Conservation (phyloP, 208 protist genomes). For the Trypanosoma conorhini region DNA sequence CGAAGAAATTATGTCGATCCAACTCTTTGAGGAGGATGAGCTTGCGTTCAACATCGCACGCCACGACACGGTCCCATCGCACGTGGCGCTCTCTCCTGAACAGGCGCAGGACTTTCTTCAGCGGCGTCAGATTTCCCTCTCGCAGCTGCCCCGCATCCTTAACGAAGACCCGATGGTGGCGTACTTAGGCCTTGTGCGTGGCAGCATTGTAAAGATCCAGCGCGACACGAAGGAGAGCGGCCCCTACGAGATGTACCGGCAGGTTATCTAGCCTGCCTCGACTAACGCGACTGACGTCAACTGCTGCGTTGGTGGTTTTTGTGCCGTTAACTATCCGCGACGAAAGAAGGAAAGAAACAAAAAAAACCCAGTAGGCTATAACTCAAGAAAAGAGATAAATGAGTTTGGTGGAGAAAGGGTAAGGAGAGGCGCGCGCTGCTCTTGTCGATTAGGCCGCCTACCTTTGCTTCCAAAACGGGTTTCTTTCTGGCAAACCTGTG, state of each 20-base stretch:
- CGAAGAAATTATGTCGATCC: constrained; percentile 68
- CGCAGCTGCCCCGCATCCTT: constrained; percentile 96
- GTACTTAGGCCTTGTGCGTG: constrained; percentile 93
- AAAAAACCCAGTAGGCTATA: background rate
- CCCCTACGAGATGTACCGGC: constrained; percentile 97
- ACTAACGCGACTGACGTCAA: background rate
- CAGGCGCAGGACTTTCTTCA: constrained; percentile 84
- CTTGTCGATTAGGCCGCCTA: background rate
- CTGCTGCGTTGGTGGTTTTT: constrained; percentile 2
- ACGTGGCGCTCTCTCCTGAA: constrained; percentile 73
- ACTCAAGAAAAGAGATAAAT: background rate
- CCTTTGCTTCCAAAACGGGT: background rate
- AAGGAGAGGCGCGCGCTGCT: background rate
- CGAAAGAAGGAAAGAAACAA: no score
- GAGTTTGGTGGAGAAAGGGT: background rate
- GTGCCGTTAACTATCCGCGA: background rate
- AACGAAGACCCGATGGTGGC: constrained; percentile 94
- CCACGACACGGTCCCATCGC: constrained; percentile 95
- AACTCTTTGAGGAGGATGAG: constrained; percentile 94
- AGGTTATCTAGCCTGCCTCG: constrained; percentile 84
- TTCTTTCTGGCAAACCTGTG: background rate
- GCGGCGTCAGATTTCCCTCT: constrained; percentile 85
- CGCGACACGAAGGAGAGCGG: constrained; percentile 94
- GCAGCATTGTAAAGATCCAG: constrained; percentile 96
- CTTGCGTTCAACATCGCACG: constrained; percentile 95